Conservation (phyloP, 2,329 filamentous ascomycete genomes). For the Cordyceps sp. region DNA sequence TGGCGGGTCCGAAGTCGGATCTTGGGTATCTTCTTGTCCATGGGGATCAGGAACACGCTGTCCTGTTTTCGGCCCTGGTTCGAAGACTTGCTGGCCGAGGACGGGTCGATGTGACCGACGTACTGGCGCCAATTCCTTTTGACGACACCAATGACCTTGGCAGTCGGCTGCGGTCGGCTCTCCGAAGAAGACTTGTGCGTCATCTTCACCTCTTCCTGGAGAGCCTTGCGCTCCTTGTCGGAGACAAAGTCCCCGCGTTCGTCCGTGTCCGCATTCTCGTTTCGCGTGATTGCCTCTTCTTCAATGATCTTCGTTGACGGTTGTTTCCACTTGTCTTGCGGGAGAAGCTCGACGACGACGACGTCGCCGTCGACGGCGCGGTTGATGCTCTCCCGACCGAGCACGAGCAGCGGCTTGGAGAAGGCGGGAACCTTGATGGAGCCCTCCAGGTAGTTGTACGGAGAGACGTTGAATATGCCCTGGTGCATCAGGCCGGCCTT, state of each 20-base stretch:
- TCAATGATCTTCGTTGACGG: conserved; percentile 93
- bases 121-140: conserved; percentile 98
- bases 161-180: conserved; percentile 73
- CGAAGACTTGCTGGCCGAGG: conserved; percentile 57
- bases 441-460: conserved; percentile 94
- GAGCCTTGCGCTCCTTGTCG: conserved; percentile 66
- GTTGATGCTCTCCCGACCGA: conserved; percentile 94
- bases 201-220: conserved; percentile 83
- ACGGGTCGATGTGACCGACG: conserved; percentile 84
- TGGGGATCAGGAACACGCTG: conserved; percentile 86
- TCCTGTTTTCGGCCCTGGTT: conserved; percentile 74
- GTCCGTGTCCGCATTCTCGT: conserved; percentile 83
- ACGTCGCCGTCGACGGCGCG: conserved; percentile 81
- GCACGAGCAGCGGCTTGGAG: conserved; percentile 69
- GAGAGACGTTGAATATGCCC: conserved; percentile 88
- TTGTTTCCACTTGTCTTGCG: conserved; percentile 91
- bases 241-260: conserved; percentile 65
- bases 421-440: conserved; percentile 83
- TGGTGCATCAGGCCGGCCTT: conserved; percentile 83
- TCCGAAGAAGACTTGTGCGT: conserved; percentile 64
- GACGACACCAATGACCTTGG: conserved; percentile 77
- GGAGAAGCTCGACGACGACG: conserved; percentile 83
- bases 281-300: conserved; percentile 77
- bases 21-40: conserved; percentile 97
- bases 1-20: conserved; percentile 86